Evolutionary conservation across 169 alveolate genomes (phyloP).

Genomic region (Plasmodium cynomolgi): DNA sequence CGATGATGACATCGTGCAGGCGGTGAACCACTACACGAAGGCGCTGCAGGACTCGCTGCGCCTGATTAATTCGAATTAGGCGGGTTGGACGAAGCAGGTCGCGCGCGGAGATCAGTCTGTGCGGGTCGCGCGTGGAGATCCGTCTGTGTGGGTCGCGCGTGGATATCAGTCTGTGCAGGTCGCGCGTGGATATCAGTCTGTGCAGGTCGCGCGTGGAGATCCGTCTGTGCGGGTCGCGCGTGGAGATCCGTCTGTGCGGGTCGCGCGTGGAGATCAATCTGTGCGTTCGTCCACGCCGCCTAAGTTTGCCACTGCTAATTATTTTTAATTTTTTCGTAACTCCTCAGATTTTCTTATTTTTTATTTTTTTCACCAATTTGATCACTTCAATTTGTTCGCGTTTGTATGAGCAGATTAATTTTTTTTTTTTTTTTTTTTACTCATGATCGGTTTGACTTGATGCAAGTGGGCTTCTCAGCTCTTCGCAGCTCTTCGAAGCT

Average conservation of each 20-base stretch:
- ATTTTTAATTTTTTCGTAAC: not conserved
- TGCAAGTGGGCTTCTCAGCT: not conserved
- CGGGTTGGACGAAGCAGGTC: not conserved
- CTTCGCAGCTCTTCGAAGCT: not conserved
- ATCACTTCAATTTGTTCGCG: not conserved
- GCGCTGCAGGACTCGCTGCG: constrained; percentile 87
- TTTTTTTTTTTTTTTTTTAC: not conserved
- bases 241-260: too few species aligned
- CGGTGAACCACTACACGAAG: constrained; percentile 91
- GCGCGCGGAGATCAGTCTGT: too few species aligned
- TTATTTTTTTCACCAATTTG: not conserved
- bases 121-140: too few species aligned
- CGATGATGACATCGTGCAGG: constrained; percentile 93
- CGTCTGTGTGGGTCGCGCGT: too few species aligned
- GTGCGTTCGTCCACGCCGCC: not conserved
- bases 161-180: too few species aligned
- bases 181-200: too few species aligned
- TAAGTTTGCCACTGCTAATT: not conserved
- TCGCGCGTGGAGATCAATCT: too few species aligned
- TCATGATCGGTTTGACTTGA: not conserved
- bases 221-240: too few species aligned
- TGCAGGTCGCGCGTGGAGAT: too few species aligned
- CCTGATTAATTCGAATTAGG: constrained; percentile 77
- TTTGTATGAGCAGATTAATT: not conserved
- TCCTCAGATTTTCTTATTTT: not conserved